Conservation (phyloP, 1,284 basidiomycete species). For the Coniferiporia weirii region DNA sequence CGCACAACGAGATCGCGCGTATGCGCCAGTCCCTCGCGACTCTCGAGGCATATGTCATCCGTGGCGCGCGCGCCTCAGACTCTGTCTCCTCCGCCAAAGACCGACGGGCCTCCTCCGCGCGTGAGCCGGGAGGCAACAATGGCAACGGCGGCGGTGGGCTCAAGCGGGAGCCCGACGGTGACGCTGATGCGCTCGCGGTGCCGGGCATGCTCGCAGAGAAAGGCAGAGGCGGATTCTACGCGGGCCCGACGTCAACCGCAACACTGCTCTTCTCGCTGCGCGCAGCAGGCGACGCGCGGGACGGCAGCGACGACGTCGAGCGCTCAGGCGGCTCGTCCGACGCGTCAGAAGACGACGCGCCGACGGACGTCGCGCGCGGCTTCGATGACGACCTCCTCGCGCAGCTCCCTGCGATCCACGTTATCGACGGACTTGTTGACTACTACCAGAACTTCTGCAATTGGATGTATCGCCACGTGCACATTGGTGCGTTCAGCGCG, state of each 20-base stretch:
- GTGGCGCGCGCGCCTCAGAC: constrained; percentile 31
- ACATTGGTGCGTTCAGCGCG: constrained; percentile 50
- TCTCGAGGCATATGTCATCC: constrained; percentile 63
- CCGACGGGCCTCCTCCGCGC: constrained; percentile 21
- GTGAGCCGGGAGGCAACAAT: constrained; percentile 21
- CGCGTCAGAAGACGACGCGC: constrained; percentile 6
- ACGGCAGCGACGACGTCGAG: constrained; percentile 36
- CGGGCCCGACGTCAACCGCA: constrained; percentile 65
- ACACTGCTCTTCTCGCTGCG: constrained; percentile 60
- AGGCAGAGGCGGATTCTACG: constrained; percentile 60
- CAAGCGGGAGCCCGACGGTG: constrained; percentile 51
- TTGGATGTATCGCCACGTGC: constrained; percentile 76
- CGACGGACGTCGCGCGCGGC: constrained; percentile 42
- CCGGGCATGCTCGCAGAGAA: constrained; percentile 65
- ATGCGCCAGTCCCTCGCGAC: constrained; percentile 68
- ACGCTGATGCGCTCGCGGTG: constrained; percentile 40
- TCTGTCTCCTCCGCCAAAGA: constrained; percentile 17
- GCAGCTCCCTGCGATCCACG: constrained; percentile 54
- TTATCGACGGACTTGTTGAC: constrained; percentile 64
- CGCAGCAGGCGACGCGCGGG: constrained; percentile 38
- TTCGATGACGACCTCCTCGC: constrained; percentile 67
- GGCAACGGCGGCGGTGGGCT: constrained; percentile 20
- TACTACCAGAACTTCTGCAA: constrained; percentile 82
- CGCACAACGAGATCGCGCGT: constrained; percentile 64
- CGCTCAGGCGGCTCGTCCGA: constrained; percentile 12